Conservation (phyloP, 257 asterid species). For the Solanum etuberosum region DNA sequence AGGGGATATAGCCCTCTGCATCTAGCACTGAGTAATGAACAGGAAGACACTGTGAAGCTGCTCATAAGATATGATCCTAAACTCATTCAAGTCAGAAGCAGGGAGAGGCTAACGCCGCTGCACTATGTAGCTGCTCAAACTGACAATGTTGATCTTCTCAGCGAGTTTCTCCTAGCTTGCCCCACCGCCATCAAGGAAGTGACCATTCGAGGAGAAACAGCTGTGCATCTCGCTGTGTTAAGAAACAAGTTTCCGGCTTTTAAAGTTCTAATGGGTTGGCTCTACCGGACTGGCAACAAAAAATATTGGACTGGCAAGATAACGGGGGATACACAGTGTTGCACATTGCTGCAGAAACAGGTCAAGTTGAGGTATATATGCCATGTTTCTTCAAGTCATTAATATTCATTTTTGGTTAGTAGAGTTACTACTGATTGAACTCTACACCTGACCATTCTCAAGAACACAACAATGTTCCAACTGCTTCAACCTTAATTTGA, state of each 20-base stretch:
- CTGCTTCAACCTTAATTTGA: not conserved
- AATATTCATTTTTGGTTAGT: not conserved
- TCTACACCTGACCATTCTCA: not conserved
- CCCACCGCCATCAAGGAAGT: constrained; percentile 1
- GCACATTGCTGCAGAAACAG: constrained; percentile 9
- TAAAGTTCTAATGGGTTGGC: constrained; percentile 10
- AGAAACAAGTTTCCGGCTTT: not conserved
- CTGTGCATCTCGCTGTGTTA: constrained; percentile 8
- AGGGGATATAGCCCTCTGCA: constrained; percentile 2
- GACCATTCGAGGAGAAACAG: constrained; percentile 4
- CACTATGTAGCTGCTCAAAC: constrained; percentile 3
- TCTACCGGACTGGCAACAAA: not conserved
- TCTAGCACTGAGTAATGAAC: not conserved
- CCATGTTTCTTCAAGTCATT: not conserved
- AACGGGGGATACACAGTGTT: not conserved
- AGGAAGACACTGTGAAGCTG: not conserved
- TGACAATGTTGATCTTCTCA: not conserved
- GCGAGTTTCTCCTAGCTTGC: not conserved
- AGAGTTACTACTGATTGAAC: not conserved
- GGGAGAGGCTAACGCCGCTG: not conserved
- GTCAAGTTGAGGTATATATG: constrained; percentile 1
- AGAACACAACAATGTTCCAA: not conserved
- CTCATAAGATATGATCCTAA: not conserved
- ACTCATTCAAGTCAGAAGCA: constrained; percentile 3
- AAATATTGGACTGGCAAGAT: not conserved